Conservation (phyloP, 805 yeast genomes). For the Lachancea mirantina region DNA sequence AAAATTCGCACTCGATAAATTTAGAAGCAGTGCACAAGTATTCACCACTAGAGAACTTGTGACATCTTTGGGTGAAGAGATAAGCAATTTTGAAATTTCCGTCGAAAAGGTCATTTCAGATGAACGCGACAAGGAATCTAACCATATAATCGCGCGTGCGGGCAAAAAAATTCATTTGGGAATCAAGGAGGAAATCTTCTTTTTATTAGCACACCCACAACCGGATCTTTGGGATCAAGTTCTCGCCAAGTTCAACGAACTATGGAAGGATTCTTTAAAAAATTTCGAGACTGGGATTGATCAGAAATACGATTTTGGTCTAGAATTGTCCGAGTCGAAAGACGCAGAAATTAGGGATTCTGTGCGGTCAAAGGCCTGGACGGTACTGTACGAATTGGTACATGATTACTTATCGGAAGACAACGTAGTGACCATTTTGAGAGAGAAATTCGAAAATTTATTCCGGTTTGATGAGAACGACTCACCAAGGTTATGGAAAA, state of each 20-base stretch:
- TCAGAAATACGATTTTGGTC: conserved; percentile 47
- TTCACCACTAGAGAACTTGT: conserved; percentile 15
- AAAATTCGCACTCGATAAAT: conserved; percentile 19
- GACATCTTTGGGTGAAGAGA: conserved; percentile 24
- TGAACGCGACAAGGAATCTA: conserved; percentile 36
- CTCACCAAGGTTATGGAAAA: conserved; percentile 75
- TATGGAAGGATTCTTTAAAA: conserved; percentile 27
- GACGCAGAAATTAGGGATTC: conserved; percentile 37
- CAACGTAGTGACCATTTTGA: conserved; percentile 53
- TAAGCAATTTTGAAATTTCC: conserved; percentile 13
- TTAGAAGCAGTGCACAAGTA: conserved; percentile 11
- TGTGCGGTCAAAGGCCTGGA: conserved; percentile 59
- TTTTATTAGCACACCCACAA: conserved; percentile 43
- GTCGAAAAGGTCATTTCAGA: conserved; percentile 28
- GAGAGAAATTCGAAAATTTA: conserved; percentile 72
- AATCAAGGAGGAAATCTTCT: conserved; percentile 46
- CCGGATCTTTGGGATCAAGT: conserved; percentile 56
- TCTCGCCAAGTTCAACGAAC: conserved; percentile 36
- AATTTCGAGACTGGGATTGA: conserved; percentile 22
- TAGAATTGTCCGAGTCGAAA: conserved; percentile 47
- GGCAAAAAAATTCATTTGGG: conserved; percentile 40
- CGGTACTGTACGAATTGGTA: conserved; percentile 46
- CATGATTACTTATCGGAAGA: conserved; percentile 62
- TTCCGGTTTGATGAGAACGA: conserved; percentile 82
- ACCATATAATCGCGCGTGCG: conserved; percentile 36